These are phyloP conservation scores for Retiboletus fuscus DNA, from an alignment of 1,284 basidiomycete genomes.

Conservation along the genomic window DNA sequence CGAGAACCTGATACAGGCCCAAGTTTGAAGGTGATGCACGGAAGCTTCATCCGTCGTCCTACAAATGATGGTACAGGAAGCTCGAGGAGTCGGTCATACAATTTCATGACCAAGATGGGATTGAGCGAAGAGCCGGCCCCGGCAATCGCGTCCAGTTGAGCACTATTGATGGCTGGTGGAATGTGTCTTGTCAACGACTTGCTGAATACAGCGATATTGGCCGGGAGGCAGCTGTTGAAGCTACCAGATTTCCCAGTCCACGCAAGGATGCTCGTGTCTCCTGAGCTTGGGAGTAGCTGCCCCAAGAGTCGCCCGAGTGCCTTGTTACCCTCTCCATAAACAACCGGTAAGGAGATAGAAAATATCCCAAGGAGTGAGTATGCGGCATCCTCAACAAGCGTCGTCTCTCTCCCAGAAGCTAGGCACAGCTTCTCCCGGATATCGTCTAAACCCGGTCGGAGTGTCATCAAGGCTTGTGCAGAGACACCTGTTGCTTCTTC, in stretches of 20 bases:
- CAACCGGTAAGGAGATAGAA: background rate
- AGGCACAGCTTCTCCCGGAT: constrained; percentile 24
- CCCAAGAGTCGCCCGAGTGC: background rate
- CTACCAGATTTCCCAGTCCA: constrained; percentile 17
- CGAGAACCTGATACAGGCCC: background rate
- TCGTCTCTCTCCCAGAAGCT: constrained; percentile 19
- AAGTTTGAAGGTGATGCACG: constrained; percentile 25
- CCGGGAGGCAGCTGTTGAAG: constrained; percentile 27
- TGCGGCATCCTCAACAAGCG: constrained; percentile 16
- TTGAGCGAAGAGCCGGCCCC: no score
- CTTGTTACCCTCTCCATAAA: constrained; percentile 10
- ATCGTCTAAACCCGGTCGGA: constrained; percentile 13
- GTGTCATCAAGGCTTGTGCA: background rate
- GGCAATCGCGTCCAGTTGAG: no score
- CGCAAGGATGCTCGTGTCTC: no score
- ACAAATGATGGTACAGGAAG: constrained; percentile 3
- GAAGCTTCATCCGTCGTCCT: constrained; percentile 16
- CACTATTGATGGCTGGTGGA: no score
- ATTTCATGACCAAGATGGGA: background rate
- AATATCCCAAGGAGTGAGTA: no score
- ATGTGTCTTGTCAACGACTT: no score
- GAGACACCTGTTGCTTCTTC: constrained; percentile 13
- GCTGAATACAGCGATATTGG: no score
- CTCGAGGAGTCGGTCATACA: constrained; percentile 6
- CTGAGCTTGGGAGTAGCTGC: no score